Conservation (phyloP, 140 eudicot genomes). For the Stevia rebaudiana region DNA sequence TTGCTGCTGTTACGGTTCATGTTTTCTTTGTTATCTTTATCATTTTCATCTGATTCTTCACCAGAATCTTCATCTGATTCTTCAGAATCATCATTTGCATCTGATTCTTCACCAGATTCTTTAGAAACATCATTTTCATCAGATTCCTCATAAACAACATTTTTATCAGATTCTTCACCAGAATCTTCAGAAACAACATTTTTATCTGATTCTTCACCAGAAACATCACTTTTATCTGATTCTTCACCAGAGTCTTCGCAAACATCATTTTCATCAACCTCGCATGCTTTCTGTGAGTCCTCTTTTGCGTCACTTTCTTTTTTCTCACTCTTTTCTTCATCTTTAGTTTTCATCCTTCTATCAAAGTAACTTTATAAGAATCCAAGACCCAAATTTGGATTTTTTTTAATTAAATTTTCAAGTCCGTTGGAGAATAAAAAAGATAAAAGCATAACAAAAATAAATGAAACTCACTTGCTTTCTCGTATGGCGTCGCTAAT, state of each 20-base stretch:
- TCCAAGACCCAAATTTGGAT: background rate
- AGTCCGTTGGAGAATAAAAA: background rate
- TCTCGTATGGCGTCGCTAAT: conserved; percentile 58
- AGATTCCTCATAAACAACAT: conserved; percentile 20
- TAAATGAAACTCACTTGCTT: conserved; percentile 43
- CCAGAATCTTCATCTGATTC: conserved; percentile 28
- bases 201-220: conserved; percentile 36
- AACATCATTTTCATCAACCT: conserved; percentile 16
- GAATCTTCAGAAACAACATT: conserved; percentile 14
- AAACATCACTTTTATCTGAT: conserved; percentile 27
- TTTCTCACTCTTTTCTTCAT: conserved; percentile 29
- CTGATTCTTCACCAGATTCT: conserved; percentile 9
- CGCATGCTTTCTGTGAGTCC: conserved; percentile 12
- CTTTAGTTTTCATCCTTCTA: conserved; percentile 50
- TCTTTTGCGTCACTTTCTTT: conserved; percentile 21
- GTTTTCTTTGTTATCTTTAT: conserved; percentile 29
- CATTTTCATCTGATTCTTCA: conserved; percentile 33
- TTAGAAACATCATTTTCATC: conserved; percentile 16
- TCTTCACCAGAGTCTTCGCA: conserved; percentile 28
- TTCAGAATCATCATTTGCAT: conserved; percentile 12
- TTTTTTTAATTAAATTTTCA: background rate
- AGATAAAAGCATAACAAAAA: conserved; percentile 10
- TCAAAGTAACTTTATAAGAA: background rate
- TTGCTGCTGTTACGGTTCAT: conserved; percentile 16
- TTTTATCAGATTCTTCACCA: conserved; percentile 19